These are phyloP conservation scores for Phytopythium helicoides DNA, from an alignment of 352 stramenopile species.

Conservation along the genomic window DNA sequence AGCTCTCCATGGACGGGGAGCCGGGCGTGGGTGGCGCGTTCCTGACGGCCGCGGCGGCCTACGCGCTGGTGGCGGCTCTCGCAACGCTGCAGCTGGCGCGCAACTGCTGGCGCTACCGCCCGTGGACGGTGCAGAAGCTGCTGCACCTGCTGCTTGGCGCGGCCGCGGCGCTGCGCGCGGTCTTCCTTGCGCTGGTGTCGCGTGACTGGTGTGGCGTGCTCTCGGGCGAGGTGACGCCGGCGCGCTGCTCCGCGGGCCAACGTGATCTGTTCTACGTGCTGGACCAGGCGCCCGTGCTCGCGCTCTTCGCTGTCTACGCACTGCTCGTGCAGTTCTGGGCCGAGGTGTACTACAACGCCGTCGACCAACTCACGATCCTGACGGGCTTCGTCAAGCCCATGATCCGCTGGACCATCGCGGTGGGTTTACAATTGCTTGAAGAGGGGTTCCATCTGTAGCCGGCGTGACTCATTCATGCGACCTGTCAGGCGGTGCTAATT, in stretches of 20 bases:
- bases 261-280: constrained; percentile 86
- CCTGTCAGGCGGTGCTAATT: constrained; percentile 45
- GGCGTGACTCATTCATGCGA: no score
- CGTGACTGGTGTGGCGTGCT: constrained; percentile 82
- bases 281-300: constrained; percentile 78
- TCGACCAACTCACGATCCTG: constrained; percentile 66
- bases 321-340: constrained; percentile 88
- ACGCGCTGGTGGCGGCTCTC: constrained; percentile 57
- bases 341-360: constrained; percentile 88
- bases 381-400: constrained; percentile 66
- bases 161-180: constrained; percentile 37
- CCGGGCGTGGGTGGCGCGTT: constrained; percentile 60
- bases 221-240: constrained; percentile 55
- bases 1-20: no score
- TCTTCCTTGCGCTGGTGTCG: constrained; percentile 74
- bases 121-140: constrained; percentile 89
- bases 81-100: constrained; percentile 70
- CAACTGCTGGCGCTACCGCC: constrained; percentile 80
- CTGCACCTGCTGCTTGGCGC: constrained; percentile 69
- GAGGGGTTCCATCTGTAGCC: background rate
- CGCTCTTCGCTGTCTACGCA: constrained; percentile 80
- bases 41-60: constrained; percentile 63
- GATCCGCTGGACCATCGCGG: constrained; percentile 58
- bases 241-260: constrained; percentile 54
- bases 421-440: constrained; percentile 14